A percentile compares a stretch with the other conserved stretches of the same genome.
Conservation (phyloP, 1,139 yeast species). For the Lodderomyces beijingensis region DNA sequence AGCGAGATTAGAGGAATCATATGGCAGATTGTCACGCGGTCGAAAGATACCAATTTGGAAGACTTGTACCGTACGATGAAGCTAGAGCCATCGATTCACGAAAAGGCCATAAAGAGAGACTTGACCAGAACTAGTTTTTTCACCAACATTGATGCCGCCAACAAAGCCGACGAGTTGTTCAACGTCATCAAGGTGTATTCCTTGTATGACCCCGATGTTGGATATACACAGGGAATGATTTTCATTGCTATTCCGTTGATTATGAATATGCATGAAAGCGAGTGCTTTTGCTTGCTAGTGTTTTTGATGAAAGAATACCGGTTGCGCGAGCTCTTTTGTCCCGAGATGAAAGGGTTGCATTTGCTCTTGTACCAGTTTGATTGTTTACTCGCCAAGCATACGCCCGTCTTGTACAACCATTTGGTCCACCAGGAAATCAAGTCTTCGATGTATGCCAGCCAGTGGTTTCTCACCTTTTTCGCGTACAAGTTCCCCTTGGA, state of each 20-base stretch:
- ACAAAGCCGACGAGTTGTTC: conserved; percentile 54
- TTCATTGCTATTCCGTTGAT: conserved; percentile 82
- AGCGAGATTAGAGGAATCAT: conserved; percentile 78
- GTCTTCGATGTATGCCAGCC: conserved; percentile 92
- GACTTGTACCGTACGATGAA: conserved; percentile 57
- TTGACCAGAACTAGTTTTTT: conserved; percentile 81
- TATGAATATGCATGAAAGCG: conserved; percentile 77
- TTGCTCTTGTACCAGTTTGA: conserved; percentile 84
- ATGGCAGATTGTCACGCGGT: conserved; percentile 88
- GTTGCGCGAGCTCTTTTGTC: conserved; percentile 69
- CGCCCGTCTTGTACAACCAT: conserved; percentile 71
- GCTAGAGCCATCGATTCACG: conserved; percentile 58
- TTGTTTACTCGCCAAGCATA: conserved; percentile 63
- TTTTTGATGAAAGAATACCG: conserved; percentile 82
- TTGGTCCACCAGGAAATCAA: conserved; percentile 78
- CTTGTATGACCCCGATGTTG: conserved; percentile 85
- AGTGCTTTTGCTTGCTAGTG: conserved; percentile 78
- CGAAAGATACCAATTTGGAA: conserved; percentile 70
- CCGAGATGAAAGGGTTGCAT: conserved; percentile 94
- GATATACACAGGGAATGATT: conserved; percentile 97
- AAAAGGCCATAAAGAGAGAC: conserved; percentile 75
- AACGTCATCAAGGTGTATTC: conserved; percentile 82
- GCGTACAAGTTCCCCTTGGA: conserved; percentile 89
- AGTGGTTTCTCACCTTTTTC: conserved; percentile 92
- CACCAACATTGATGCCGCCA: conserved; percentile 51